Evolutionary conservation across 768 basidiomycete genomes (phyloP), one percentile per base, ranked within the genome.

Genomic region (Tricholoma furcatifolium): DNA sequence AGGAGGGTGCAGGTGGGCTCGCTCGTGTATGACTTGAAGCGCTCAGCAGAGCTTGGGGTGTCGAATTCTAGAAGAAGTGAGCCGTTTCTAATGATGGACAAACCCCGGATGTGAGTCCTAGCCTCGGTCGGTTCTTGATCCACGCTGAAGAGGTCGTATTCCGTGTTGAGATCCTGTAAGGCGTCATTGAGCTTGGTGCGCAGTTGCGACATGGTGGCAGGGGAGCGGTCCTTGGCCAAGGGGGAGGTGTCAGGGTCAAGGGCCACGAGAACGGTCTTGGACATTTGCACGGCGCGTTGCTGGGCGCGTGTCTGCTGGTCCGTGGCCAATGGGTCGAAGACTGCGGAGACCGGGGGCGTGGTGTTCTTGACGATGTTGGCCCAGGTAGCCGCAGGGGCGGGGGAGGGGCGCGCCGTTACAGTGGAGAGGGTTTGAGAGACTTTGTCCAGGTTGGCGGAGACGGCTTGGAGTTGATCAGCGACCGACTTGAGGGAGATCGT

Each of bases 221-320:
- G 35, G 11, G 43, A 15, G 11, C 30, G 43, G 18, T 48, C 36
- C 5, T 27, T 11, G 12, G 47, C 8, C 4, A 14, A 21, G 10
- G 18, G 10, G 5, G 6, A 14, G 21, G 35, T 15, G 0, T 4
- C 8, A 3, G 34, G 15, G 32, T 50, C 30, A 8, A 50, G 4
- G 1, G 44, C 23, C 0, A 53, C 15, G 0, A 59, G 39, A 9
- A 59, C 14, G 0, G n/a, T 43, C 23, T 36, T 30, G 2, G 40
- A 43, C 1, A 20, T 30, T 2, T 12, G 8, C 0, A 55, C 27
- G 6, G 55, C 21, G 8, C 31, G 24, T 14, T 55, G 58, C 17
- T 59, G 58, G 30, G 55, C 34, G 0, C 7, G 3, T 17, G 48
- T 59, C 6, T 55, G 47, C 9, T 43, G 27, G 14, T 14, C 11